Conservation (phyloP, 2,329 filamentous ascomycete species). For the Xylariales sp. region DNA sequence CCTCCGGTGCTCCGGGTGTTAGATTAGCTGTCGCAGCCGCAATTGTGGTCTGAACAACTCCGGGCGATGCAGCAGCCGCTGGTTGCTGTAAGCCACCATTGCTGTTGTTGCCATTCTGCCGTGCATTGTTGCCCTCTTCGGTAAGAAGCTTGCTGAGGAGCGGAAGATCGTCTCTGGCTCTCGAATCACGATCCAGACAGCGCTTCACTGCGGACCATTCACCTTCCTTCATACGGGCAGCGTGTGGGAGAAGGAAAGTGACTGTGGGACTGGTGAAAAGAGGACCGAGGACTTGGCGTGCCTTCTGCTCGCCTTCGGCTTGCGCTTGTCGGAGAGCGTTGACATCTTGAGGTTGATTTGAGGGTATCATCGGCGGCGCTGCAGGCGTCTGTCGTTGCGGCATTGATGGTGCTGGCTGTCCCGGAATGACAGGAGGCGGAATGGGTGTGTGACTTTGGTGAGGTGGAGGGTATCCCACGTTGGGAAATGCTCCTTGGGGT, state of each 20-base stretch:
- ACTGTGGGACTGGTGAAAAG: slow-evolving; percentile 62
- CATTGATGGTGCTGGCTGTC: slow-evolving; percentile 20
- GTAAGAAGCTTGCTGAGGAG: slow-evolving; percentile 53
- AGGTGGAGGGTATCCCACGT: slow-evolving; percentile 14
- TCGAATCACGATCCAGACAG: slow-evolving; percentile 62
- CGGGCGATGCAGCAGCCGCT: slow-evolving; percentile 17
- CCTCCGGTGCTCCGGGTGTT: slow-evolving; percentile 13
- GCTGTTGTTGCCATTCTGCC: slow-evolving; percentile 16
- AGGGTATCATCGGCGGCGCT: slow-evolving; percentile 19
- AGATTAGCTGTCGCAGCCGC: slow-evolving; percentile 21
- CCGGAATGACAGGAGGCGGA: slow-evolving; percentile 26
- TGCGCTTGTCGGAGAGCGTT: slow-evolving; percentile 38
- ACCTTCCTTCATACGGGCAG: slow-evolving; percentile 60
- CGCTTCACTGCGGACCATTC: slow-evolving; percentile 71
- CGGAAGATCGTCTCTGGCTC: slow-evolving; percentile 57
- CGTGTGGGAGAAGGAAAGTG: slow-evolving; percentile 64
- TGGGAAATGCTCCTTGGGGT: slow-evolving; percentile 31
- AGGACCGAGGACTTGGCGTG: slow-evolving; percentile 59
- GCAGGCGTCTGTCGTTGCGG: slow-evolving; percentile 17
- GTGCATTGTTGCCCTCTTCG: slow-evolving; percentile 34
- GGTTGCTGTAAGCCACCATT: too few species aligned
- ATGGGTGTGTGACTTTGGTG: slow-evolving; percentile 29
- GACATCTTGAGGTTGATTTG: slow-evolving; percentile 18
- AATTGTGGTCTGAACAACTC: slow-evolving; percentile 27
- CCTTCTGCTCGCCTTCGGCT: slow-evolving; percentile 50